These are phyloP conservation scores for Xylogone sp. DNA, from an alignment of 2,329 filamentous ascomycete species.

Conservation along the genomic window DNA sequence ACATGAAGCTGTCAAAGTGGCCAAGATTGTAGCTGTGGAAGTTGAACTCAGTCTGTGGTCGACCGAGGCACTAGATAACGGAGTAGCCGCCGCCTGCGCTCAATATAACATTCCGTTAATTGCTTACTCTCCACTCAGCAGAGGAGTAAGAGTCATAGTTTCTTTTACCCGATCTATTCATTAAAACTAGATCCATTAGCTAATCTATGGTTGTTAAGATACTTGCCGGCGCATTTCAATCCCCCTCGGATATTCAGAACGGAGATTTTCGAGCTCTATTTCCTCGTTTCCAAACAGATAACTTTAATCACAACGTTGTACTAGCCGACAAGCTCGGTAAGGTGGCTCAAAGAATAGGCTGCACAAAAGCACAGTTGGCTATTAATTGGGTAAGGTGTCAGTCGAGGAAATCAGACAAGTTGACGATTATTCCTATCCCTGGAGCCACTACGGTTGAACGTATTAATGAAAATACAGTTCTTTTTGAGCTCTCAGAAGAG, in stretches of 20 bases:
- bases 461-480: constrained; percentile 52
- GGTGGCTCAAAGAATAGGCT: constrained; percentile 54
- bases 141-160: constrained; percentile 29
- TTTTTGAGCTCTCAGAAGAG: constrained; percentile 42
- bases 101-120: constrained; percentile 64
- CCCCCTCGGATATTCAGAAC: constrained; percentile 50
- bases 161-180: neutral
- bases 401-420: constrained; percentile 49
- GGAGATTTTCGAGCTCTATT: constrained; percentile 57
- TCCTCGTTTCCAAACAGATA: constrained; percentile 58
- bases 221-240: constrained; percentile 44
- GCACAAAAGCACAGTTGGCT: constrained; percentile 58
- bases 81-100: constrained; percentile 41
- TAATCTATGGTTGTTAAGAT: no score
- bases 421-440: constrained; percentile 57
- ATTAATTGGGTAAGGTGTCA: constrained; percentile 48
- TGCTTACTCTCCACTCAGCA: constrained; percentile 65
- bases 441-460: constrained; percentile 52
- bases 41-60: constrained; percentile 36
- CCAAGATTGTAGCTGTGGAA: constrained; percentile 36
- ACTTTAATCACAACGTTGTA: constrained; percentile 58
- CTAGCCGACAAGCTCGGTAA: constrained; percentile 53
- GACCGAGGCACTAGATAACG: constrained; percentile 24
- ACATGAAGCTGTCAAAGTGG: constrained; percentile 29
- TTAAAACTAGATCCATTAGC: neutral